phyloP scores from a whole-genome alignment of 768 basidiomycete species.

The Daedaleopsis nitida region DNA sequence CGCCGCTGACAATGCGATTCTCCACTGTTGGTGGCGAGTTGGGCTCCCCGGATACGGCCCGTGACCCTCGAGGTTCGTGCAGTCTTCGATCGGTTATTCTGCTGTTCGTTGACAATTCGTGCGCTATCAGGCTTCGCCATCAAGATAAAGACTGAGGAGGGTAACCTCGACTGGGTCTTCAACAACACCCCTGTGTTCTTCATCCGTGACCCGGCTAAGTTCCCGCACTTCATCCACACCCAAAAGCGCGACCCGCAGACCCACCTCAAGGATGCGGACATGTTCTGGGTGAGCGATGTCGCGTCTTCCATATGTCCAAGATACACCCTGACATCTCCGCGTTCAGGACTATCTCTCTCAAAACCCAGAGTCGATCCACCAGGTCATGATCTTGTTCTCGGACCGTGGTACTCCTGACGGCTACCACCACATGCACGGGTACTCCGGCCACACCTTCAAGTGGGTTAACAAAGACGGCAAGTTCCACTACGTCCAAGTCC shows the following conservation, averaged over 20 bases:
- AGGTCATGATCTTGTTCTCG: conserved; percentile 89
- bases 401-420: conserved; percentile 93
- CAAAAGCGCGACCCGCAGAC: conserved; percentile 92
- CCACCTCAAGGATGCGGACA: conserved; percentile 84
- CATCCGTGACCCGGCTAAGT: conserved; percentile 84
- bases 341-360: conserved; percentile 82
- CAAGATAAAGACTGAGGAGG: conserved; percentile 88
- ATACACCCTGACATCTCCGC: no score
- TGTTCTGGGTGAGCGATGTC: conserved; percentile 66
- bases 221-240: conserved; percentile 94
- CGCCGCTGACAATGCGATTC: conserved; percentile 81
- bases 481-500: conserved; percentile 87
- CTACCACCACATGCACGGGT: conserved; percentile 88
- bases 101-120: neutral
- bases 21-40: conserved; percentile 90
- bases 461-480: conserved; percentile 83
- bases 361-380: conserved; percentile 89
- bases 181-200: conserved; percentile 94
- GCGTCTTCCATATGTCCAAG: no score
- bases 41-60: conserved; percentile 89
- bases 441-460: conserved; percentile 92
- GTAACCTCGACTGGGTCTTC: conserved; percentile 91
- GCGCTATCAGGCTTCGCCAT: conserved; percentile 71
- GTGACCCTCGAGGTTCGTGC: conserved; percentile 68
- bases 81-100: neutral